These are phyloP conservation scores for Yarrowia deformans DNA, from an alignment of 805 yeast species.

Conservation along the genomic window DNA sequence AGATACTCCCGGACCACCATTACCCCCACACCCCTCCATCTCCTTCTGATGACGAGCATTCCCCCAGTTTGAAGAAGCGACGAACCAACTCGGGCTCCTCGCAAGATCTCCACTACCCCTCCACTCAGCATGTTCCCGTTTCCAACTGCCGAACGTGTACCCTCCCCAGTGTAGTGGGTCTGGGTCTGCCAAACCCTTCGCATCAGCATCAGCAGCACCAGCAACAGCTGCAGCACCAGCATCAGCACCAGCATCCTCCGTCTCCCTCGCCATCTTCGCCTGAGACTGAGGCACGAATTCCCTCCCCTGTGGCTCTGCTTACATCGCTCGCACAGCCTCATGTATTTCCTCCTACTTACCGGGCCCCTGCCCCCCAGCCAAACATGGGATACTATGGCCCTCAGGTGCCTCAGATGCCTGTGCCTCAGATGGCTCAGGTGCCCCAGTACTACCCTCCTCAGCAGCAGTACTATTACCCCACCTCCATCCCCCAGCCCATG, in stretches of 20 bases:
- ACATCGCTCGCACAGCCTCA: constrained; percentile 29
- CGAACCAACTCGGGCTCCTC: constrained; percentile 26
- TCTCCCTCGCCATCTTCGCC: constrained; percentile 37
- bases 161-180: constrained; percentile 23
- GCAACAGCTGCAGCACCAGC: constrained; percentile 13
- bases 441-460: constrained; percentile 39
- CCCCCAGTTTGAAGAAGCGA: constrained; percentile 32
- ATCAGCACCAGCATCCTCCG: constrained; percentile 35
- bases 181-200: constrained; percentile 30
- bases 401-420: constrained; percentile 10
- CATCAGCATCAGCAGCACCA: constrained; percentile 22
- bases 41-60: constrained; percentile 37
- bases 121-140: constrained; percentile 10
- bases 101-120: constrained; percentile 25
- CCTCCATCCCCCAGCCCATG: constrained; percentile 31
- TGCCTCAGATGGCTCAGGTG: constrained; percentile 3
- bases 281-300: constrained; percentile 34
- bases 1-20: constrained; percentile 30
- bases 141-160: constrained; percentile 37
- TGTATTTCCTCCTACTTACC: constrained; percentile 17
- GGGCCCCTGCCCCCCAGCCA: constrained; percentile 12
- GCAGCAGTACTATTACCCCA: constrained; percentile 35
- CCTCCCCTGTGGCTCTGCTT: constrained; percentile 33
- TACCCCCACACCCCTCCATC: constrained; percentile 37
- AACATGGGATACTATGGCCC: constrained; percentile 29